Evolutionary conservation across 441 rosid genomes (phyloP).

Genomic region (Croton laevigatus): DNA sequence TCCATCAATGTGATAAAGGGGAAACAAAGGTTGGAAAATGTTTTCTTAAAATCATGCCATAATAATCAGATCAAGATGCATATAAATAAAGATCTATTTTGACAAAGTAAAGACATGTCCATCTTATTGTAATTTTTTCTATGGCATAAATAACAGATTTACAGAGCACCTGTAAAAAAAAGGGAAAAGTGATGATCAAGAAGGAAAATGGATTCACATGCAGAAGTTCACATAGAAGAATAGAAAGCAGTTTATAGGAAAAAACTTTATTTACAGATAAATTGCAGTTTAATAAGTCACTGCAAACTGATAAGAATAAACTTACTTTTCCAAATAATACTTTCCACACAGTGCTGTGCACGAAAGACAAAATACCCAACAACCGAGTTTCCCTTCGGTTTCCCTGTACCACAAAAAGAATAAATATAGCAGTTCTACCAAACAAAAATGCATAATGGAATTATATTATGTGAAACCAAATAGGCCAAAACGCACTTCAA

Average conservation of each 20-base stretch:
- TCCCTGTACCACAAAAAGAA: conserved; percentile 50
- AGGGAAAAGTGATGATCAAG: background rate
- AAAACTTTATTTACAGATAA: conserved; percentile 8
- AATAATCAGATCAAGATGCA: conserved; percentile 1
- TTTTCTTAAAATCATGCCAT: background rate
- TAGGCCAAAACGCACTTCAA: background rate
- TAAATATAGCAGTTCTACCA: background rate
- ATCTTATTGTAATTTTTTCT: background rate
- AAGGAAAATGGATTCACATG: background rate
- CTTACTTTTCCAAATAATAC: conserved; percentile 90
- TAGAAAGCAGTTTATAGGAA: background rate
- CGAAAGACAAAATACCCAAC: conserved; percentile 88
- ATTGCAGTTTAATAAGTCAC: background rate
- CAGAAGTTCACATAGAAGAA: background rate
- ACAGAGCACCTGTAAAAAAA: background rate
- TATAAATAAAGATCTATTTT: background rate
- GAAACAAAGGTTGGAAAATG: background rate
- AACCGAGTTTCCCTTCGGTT: conserved; percentile 95
- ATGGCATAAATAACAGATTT: background rate
- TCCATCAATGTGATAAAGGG: background rate
- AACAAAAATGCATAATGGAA: background rate
- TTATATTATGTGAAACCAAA: conserved; percentile 7
- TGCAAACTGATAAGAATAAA: conserved; percentile 7
- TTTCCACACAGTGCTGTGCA: conserved; percentile 97
- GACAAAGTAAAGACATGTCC: background rate